Percentiles rank a stretch among this genome's conserved stretches.
phyloP scores from a whole-genome alignment of 1,284 basidiomycete genomes.

The Meira nashicola region DNA sequence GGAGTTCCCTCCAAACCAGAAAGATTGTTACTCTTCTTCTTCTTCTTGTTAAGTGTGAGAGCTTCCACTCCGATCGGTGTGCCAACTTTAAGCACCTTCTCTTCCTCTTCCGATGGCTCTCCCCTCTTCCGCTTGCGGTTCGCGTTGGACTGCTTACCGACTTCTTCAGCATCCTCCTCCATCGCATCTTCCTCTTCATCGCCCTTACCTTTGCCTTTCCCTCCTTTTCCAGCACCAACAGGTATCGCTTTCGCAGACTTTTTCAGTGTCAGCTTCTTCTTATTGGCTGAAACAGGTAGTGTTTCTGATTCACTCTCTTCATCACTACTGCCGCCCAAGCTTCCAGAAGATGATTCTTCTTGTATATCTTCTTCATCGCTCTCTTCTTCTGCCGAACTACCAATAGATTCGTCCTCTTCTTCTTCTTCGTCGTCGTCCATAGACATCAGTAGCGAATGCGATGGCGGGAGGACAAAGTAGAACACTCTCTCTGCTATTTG shows the following conservation, averaged over 20 bases:
- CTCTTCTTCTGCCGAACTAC: conserved; percentile 20
- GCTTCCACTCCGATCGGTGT: conserved; percentile 49
- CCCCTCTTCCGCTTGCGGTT: conserved; percentile 43
- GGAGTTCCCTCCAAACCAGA: not conserved
- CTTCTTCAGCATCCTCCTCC: not conserved
- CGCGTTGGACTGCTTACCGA: conserved; percentile 17
- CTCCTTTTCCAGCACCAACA: conserved; percentile 5
- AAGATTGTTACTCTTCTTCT: conserved; percentile 19
- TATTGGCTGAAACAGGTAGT: conserved; percentile 2
- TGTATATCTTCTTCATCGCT: conserved; percentile 50
- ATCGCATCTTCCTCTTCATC: conserved; percentile 27
- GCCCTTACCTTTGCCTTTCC: conserved; percentile 13
- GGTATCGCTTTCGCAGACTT: not conserved
- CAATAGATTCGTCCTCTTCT: conserved; percentile 36
- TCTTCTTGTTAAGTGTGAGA: conserved; percentile 33
- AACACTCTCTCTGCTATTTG: conserved; percentile 98
- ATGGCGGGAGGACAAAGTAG: conserved; percentile 80
- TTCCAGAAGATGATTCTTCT: conserved; percentile 7
- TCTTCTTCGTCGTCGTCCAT: conserved; percentile 14
- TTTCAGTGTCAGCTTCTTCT: conserved; percentile 9
- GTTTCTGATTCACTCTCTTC: conserved; percentile 7
- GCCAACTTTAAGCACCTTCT: conserved; percentile 39
- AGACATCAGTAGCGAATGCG: conserved; percentile 14
- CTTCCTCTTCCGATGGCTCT: conserved; percentile 23
- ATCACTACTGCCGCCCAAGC: not conserved